Evolutionary conservation across 2,329 filamentous ascomycete genomes (phyloP).

Genomic region (Sporothrix luriei): DNA sequence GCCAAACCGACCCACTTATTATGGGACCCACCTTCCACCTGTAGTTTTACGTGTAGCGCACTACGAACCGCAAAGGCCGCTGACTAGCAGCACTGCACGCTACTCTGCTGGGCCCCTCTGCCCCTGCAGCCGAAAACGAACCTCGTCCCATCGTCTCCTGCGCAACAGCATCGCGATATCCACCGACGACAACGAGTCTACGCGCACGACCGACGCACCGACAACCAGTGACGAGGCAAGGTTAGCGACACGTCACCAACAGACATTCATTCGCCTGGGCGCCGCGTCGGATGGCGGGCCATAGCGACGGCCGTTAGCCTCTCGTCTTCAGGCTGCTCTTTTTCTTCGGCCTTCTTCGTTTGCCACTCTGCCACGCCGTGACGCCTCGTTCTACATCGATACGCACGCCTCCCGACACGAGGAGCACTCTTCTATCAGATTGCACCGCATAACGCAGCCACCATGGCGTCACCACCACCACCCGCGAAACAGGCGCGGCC

Average conservation of each 20-base stretch:
- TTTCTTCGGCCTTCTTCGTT: background rate
- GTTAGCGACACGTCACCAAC: too few species aligned
- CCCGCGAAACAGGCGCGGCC: conserved; percentile 31
- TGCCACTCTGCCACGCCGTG: too few species aligned
- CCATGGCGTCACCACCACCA: conserved; percentile 35
- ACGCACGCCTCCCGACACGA: background rate
- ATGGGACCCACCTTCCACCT: conserved; percentile 8
- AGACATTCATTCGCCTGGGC: too few species aligned
- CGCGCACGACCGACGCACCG: conserved; percentile 2
- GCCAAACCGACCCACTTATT: conserved; percentile 19
- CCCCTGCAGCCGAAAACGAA: background rate
- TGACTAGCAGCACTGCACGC: conserved; percentile 18
- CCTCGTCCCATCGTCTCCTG: background rate
- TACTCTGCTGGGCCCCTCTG: too few species aligned
- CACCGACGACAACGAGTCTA: background rate
- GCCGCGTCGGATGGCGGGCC: conserved; percentile 21
- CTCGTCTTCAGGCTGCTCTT: conserved; percentile 9
- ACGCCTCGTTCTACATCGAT: background rate
- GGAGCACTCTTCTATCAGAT: background rate
- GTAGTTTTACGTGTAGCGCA: conserved; percentile 11
- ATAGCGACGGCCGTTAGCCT: conserved; percentile 11
- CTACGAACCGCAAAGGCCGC: conserved; percentile 12
- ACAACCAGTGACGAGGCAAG: background rate
- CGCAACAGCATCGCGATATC: background rate
- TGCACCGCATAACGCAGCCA: background rate